Evolutionary conservation across 495 filamentous ascomycete genomes (phyloP), one percentile per base, ranked within the genome.

Genomic region (Lepidopterella palustris): DNA sequence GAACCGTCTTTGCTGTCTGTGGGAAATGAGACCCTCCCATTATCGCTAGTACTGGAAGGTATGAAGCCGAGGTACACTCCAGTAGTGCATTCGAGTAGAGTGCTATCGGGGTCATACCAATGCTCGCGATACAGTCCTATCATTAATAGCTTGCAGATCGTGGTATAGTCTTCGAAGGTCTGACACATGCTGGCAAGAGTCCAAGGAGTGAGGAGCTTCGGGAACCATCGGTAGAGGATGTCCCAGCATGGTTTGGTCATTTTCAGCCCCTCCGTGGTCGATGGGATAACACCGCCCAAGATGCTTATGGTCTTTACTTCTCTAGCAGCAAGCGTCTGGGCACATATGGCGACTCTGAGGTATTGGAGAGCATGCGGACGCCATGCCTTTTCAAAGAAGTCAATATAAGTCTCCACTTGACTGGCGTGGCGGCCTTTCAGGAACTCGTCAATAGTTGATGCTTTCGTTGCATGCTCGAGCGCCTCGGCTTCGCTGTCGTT

Each of bases 381-480:
- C 59, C 59, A 61, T n/a, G 59, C 59, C 21, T 61, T 61, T 25
- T 61, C 59, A 29, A 61, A 61, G 53, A 61, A 61, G 45, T 61
- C 59, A 45, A 40, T 31, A 29, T 61, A 61, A 18, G 40, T 61
- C 31, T 61, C 59, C 0, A 61, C 23, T 23, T 57, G 40, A 23
- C 53, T 57, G 15, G 59, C 53, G 32, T 50, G 26, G 28, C 52
- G 55, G 9, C 59, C 59, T 40, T 40, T 15, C 42, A 61, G 25
- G 27, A 56, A 61, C 27, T 56, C 53, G 18, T 56, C 28, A 25
- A 61, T 61, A 23, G 26, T 45, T 5, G 20, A 23, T 8, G 59
- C 26, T 42, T 29, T 31, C 3, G 59, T 61, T 50, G 59, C 59
- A 31, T 57, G 59, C 26, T 56, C 28, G 9, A 61, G 59, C 5